Conservation (phyloP, 257 asterid genomes). For the Striga asiatica region DNA sequence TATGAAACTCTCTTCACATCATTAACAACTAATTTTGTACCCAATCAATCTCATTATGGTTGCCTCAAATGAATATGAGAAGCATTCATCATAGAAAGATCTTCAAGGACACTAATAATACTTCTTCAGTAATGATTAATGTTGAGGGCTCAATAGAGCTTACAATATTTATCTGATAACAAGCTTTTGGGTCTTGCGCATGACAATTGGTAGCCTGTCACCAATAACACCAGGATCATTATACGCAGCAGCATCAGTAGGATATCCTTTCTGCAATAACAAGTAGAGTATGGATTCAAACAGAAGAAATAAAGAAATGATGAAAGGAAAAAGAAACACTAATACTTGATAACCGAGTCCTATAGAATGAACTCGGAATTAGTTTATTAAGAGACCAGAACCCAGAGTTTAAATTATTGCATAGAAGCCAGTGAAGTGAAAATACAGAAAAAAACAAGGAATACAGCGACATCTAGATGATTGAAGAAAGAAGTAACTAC, state of each 20-base stretch:
- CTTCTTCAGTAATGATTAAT: constrained; percentile 16
- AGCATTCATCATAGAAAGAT: constrained; percentile 13
- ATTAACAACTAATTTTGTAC: neutral
- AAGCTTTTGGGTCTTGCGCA: constrained; percentile 74
- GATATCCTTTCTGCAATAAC: constrained; percentile 80
- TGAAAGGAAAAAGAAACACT: too few species aligned
- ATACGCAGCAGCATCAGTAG: constrained; percentile 75
- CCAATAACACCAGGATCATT: constrained; percentile 72
- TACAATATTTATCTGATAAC: constrained; percentile 31
- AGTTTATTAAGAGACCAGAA: neutral
- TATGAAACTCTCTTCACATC: constrained; percentile 12
- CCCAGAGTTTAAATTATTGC: neutral
- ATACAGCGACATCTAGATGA: neutral
- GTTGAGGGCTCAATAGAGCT: constrained; percentile 27
- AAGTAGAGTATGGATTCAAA: constrained; percentile 1
- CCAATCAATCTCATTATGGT: constrained; percentile 9
- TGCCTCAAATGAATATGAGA: constrained; percentile 13
- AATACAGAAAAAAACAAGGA: neutral
- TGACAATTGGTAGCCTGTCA: constrained; percentile 70
- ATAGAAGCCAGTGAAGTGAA: constrained; percentile 6
- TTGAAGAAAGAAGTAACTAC: neutral
- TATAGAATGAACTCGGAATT: neutral
- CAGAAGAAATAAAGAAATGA: neutral
- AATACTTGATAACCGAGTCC: neutral
- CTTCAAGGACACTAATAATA: constrained; percentile 18